Evolutionary conservation across 1,284 basidiomycete genomes (phyloP).

Genomic region (Cryptococcus amylolentus): DNA sequence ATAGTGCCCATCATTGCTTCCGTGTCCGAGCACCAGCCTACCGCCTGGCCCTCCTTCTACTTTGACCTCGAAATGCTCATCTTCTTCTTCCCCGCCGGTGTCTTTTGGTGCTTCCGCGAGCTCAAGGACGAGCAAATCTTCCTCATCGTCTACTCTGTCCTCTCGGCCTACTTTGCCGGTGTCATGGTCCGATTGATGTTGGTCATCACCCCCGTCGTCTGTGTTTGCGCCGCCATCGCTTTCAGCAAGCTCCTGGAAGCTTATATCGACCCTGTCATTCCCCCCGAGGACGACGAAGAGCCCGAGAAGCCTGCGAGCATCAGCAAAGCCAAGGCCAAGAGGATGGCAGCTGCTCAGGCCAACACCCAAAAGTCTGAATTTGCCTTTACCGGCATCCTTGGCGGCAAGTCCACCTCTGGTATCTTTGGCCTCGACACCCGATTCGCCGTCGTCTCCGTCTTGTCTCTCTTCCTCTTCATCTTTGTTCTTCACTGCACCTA

Average conservation of each 20-base stretch:
- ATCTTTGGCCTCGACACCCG: constrained; percentile 85
- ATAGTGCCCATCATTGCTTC: constrained; percentile 92
- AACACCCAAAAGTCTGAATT: constrained; percentile 41
- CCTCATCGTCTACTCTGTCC: constrained; percentile 95
- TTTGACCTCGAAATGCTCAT: constrained; percentile 98
- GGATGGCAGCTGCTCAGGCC: constrained; percentile 43
- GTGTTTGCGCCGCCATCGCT: constrained; percentile 82
- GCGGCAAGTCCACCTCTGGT: constrained; percentile 53
- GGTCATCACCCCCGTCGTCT: constrained; percentile 50
- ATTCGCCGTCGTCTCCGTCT: constrained; percentile 68
- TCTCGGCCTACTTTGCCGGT: constrained; percentile 97
- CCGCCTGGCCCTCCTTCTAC: constrained; percentile 99
- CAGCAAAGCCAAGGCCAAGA: constrained; percentile 65
- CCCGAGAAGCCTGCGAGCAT: constrained; percentile 13
- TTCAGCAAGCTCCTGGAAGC: constrained; percentile 83
- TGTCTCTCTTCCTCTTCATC: constrained; percentile 75
- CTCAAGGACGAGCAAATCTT: constrained; percentile 97
- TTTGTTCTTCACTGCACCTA: constrained; percentile 97
- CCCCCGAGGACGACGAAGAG: constrained; percentile 28
- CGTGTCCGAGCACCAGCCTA: constrained; percentile 99
- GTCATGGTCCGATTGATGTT: constrained; percentile 84
- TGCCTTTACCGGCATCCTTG: constrained; percentile 32
- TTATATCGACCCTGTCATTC: constrained; percentile 66
- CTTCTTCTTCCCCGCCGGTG: constrained; percentile 96
- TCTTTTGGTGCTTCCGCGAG: constrained; percentile 88